Conservation (phyloP, 495 filamentous ascomycete genomes). For the Annulohypoxylon maeteangense region DNA sequence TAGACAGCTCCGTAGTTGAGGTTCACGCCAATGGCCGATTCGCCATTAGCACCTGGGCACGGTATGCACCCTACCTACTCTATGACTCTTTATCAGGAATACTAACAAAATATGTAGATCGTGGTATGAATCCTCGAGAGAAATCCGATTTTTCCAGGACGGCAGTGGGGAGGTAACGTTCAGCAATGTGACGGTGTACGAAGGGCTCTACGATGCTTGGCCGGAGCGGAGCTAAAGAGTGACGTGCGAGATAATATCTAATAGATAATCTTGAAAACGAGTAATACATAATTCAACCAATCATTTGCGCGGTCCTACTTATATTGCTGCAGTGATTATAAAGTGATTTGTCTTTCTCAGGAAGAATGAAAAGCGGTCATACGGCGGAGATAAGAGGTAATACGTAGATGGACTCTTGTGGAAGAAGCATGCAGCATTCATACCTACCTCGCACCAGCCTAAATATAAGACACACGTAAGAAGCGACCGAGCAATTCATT, state of each 20-base stretch:
- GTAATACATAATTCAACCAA: background rate
- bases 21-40: conserved; percentile 57
- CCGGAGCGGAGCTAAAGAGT: conserved; percentile 13
- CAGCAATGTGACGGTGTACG: conserved; percentile 35
- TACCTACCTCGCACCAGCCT: too few relatives aligned
- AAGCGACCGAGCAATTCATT: background rate
- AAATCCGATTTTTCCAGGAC: conserved; percentile 42
- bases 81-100: background rate
- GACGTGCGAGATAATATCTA: background rate
- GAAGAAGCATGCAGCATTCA: background rate
- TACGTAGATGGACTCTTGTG: background rate
- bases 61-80: conserved; percentile 15
- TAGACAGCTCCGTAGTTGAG: conserved; percentile 55
- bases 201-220: conserved; percentile 40
- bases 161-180: conserved; percentile 32
- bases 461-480: background rate
- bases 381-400: background rate
- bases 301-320: background rate
- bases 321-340: too few relatives aligned
- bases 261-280: background rate
- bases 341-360: too few relatives aligned
- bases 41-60: conserved; percentile 47
- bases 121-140: conserved; percentile 36
- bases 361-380: too few relatives aligned
- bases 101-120: conserved; percentile 29